Base-by-base conservation (phyloP, 768 basidiomycete species). In the Gelatoporia subvermispora region DNA sequence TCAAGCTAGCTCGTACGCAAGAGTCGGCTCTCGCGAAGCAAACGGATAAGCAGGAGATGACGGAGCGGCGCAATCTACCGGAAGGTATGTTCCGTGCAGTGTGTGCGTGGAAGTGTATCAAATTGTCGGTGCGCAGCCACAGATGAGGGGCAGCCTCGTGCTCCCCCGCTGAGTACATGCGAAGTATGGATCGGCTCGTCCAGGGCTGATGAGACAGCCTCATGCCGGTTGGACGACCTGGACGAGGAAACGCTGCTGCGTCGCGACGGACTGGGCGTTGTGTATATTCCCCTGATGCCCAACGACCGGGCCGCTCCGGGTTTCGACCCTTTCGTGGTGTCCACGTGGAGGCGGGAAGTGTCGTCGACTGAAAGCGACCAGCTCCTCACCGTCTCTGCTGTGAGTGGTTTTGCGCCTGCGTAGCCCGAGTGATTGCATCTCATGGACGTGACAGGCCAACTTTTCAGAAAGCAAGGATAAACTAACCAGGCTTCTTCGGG, bases 151-250 rank as follows among this genome's bases (percentile, higher is more conserved):
- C 34, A 23, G 15, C 47, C 38, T 37, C 36, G 41, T 25, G 2
- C 40, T 2, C 51, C 21, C 16, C 35, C 54, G 2, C 31, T 59
- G 8, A 49, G 51, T 21, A 21, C 56, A 17, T 62, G 60, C 45
- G 60, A 62, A 37, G 58, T 62, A 7, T 62, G 60, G 60, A 62
- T 62, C 16, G 60, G 60, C 7, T 60, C 60, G 11, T 62, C 60
- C 8, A 43, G 51, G 34, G 17, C 54, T 13, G 15, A 50, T 28
- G 55, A 53, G 15, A 43, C 46, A 13, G 48, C 47, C 7, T 52
- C 57, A 5, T 54, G 58, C 8, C 56, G 60, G 18, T 50, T 62
- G 15, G 60, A 62, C 39, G 60, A 62, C 34, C 55, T 62, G 20
- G 60, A 62, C 45, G 60, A 62, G 35, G 60, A 53, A 5, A 58